Evolutionary conservation across 257 asterid species (phyloP), one percentile per base, ranked within the genome.

Genomic region (Lithospermum erythrorhizon): DNA sequence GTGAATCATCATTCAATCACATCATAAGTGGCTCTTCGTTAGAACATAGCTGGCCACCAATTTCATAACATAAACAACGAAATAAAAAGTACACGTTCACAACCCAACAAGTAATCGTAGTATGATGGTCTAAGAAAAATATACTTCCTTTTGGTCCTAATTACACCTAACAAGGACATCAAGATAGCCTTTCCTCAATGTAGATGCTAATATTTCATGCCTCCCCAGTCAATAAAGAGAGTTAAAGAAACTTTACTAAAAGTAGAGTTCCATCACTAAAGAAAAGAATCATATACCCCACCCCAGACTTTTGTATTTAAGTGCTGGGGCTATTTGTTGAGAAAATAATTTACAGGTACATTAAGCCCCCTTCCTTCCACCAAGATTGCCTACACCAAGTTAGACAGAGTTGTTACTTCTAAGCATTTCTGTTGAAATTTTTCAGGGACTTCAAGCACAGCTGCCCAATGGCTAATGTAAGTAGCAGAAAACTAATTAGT

Each of bases 391-490:
- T 41, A n/a, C 61, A 23, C 37, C 66, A 57, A 54, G 45, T 29
- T 53, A 21, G 52, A 30, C 32, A 10, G 59, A 27, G 55, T 0
- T 30, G 9, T 58, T 22, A 32, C 0, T 21, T 29, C 21, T 48
- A 55, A 51, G 21, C 47, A 54, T 59, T 35, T 60, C 21, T 62
- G 3, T 2, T 22, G 21, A 30, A 37, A 24, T 51, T 59, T 57
- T 8, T 27, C 58, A 63, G 7, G 8, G 3, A 3, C 37, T 59
- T 35, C 48, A 11, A 21, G 20, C 49, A 61, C 61, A 51, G 13
- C 37, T 22, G 54, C 41, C 53, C 10, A 32, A 77, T 80, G 95
- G 71, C 87, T n/a, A 89, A 79, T 66, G 97, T 86, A 73, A 83
- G 94, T 76, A 48, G 60, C 57, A 1, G 9, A 32, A 35, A 27